Evolutionary conservation across 257 asterid genomes (phyloP).

Genomic region (Solanum dulcamara): DNA sequence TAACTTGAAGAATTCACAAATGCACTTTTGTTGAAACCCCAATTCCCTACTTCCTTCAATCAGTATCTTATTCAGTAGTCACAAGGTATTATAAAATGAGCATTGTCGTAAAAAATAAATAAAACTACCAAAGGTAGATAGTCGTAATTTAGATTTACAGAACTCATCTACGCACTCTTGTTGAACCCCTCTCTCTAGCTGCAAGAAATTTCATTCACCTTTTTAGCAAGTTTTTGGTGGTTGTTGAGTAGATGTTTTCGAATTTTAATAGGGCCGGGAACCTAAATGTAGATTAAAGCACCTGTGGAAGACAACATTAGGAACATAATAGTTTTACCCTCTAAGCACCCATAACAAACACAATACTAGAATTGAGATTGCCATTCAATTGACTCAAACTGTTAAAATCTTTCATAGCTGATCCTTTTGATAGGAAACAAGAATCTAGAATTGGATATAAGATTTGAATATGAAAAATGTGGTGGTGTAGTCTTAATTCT

Average conservation of each 20-base stretch:
- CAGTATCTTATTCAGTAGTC: neutral
- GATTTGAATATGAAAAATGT: neutral
- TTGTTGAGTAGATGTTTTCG: neutral
- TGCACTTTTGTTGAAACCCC: neutral
- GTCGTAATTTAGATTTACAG: neutral
- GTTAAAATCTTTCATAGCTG: neutral
- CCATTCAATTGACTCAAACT: neutral
- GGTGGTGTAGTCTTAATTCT: neutral
- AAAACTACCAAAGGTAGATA: neutral
- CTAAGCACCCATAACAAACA: neutral
- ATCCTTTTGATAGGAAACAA: neutral
- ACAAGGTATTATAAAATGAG: neutral
- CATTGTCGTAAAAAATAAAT: neutral
- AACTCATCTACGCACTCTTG: neutral
- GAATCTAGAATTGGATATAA: neutral
- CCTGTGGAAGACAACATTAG: neutral
- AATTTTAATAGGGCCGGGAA: neutral
- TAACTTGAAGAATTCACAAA: neutral
- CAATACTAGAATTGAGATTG: neutral
- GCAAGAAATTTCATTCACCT: neutral
- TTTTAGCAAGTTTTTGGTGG: neutral
- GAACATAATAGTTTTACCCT: neutral
- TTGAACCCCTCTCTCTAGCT: neutral
- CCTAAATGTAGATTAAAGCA: neutral
- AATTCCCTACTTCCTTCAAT: neutral